Base-by-base conservation (phyloP, 345 rosid species). In the Theobroma cacao region DNA sequence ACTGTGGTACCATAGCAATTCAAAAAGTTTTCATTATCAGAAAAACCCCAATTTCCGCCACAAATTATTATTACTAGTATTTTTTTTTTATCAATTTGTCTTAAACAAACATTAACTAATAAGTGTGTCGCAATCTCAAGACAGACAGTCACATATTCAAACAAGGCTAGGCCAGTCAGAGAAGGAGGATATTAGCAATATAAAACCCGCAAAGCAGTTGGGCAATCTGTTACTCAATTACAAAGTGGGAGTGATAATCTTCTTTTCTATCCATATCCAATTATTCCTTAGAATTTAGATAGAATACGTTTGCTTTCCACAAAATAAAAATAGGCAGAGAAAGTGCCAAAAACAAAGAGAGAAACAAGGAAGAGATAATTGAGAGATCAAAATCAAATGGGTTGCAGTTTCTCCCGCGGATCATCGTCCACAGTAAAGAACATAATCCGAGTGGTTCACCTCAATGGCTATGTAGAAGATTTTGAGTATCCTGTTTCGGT, bases 391-490 rank as follows among this genome's bases (percentile, higher is more conserved):
- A 24, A 65, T 64, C 24, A 34, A 65, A 67, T 68, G 72, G 72
- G 72, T 68, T 68, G 72, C 33, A 5, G 55, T 41, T 43, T 68
- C n/a, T 68, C 72, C 2, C 5, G 55, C 30, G 43, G 72, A 68
- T 68, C 55, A 26, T 43, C 31, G 9, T 65, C 9, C 5, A 40
- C 4, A 38, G 71, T 40, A 1, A n/a, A 68, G 72, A 84, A 40
- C 18, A 75, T 18, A 14, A 45, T 87, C 15, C 84, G 90, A 14
- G 85, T 89, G 18, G 90, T 86, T 70, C 88, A 87, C 72, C 75
- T 85, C 53, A 87, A 74, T 63, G 91, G 91, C 2, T 40, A n/a
- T 5, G 83, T 89, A 0, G 84, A 89, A 30, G 83, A 77, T 30
- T 87, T 85, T 33, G 85, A 77, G 14, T 47, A 78, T 40, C 88